Base-by-base conservation (phyloP, 2,329 filamentous ascomycete genomes). In the Dactylonectria macrodidyma region DNA sequence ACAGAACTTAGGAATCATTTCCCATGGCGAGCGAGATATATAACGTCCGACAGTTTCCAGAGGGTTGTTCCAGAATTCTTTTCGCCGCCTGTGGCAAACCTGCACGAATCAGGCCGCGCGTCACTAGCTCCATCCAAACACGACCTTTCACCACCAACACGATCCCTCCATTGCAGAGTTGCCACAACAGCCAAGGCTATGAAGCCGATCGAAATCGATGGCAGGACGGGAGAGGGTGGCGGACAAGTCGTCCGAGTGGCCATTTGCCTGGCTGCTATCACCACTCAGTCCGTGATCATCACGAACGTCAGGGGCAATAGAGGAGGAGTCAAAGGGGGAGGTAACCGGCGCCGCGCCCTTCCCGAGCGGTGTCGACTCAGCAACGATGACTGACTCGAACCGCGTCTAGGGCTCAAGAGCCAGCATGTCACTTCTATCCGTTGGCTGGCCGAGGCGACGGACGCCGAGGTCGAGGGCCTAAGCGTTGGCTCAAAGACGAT, bases 191-290 rank as follows among this genome's bases (percentile, higher is more conserved):
- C 46, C 56, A 38, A 57, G 30, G 44, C 10, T 34, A 76, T 77
- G 73, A 82, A 80, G 48, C 67, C 76, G 8, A 82, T 90, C 26
- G 80, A 84, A 59, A 77, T 91, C 2, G 88, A 90, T 71, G 89
- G 89, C 16, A 79, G 83, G 12, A 87, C 84, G 0, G 89, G 89
- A 1, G 89, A 91, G 74, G 90, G 90, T 5, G 90, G 89, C 4
- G 89, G 89, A 2, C 89, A 92, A 71, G 78, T 91, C 0, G 85
- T 91, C 1, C 81, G 90, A 50, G 80, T 90, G 1, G 88, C 89
- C 2, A 82, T 88, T 41, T 83, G 83, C 1, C 80, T 92, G 7
- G 85, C 89, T 11, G 86, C 89, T 1, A 82, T 91, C 33, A 87
- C 87, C 2, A 83, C 83, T 0, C 84, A 85, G 62, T 81, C 88